Conservation (phyloP, 2,329 filamentous ascomycete species). For the Talaromyces sp. region DNA sequence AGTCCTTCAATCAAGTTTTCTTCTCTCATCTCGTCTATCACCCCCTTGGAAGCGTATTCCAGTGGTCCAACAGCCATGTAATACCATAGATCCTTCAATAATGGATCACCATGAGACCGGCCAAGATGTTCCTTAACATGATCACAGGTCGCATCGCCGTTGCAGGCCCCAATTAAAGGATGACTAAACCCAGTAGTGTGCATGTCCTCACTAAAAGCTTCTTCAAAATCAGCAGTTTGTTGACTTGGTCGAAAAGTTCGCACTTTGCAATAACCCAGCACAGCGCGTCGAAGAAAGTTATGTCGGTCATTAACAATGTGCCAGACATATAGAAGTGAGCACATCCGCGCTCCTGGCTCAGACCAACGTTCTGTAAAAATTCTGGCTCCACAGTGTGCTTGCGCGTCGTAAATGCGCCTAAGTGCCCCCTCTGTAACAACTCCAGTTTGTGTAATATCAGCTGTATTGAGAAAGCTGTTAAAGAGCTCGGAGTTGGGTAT, state of each 20-base stretch:
- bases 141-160: neutral
- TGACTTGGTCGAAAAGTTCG: neutral
- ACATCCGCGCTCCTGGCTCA: slow-evolving; percentile 24
- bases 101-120: neutral
- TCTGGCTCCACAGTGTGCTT: slow-evolving; percentile 23
- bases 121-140: neutral
- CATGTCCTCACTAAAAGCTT: neutral
- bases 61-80: neutral
- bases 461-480: slow-evolving; percentile 26
- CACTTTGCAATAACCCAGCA: slow-evolving; percentile 14
- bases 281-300: slow-evolving; percentile 21
- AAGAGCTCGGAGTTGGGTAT: slow-evolving; percentile 25
- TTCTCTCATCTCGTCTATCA: neutral
- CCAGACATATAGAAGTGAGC: slow-evolving; percentile 25
- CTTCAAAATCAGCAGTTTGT: neutral
- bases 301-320: slow-evolving; percentile 27
- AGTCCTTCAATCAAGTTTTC: neutral
- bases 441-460: slow-evolving; percentile 24
- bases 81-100: neutral
- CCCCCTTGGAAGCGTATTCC: neutral
- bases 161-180: neutral
- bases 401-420: slow-evolving; percentile 26
- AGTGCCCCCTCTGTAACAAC: slow-evolving; percentile 17
- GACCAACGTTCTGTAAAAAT: slow-evolving; percentile 26
- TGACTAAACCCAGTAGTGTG: neutral